These are phyloP conservation scores for Cladophialophora psammophila DNA, from an alignment of 2,329 filamentous ascomycete species.

Conservation along the genomic window DNA sequence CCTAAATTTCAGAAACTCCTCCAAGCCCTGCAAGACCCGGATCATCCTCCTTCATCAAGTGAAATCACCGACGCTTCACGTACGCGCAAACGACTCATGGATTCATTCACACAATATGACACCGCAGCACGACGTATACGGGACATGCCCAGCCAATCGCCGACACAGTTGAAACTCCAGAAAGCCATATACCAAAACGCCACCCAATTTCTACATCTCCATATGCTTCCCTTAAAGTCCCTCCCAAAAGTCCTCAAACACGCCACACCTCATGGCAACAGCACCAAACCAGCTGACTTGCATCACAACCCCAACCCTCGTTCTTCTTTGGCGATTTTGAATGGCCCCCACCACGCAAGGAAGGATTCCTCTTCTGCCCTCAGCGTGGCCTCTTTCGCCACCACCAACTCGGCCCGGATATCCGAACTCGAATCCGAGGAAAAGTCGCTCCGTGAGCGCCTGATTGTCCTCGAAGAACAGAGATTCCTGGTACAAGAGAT, in stretches of 20 bases:
- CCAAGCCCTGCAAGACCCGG: constrained; percentile 73
- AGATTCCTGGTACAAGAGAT: constrained; percentile 87
- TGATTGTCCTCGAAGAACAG: constrained; percentile 90
- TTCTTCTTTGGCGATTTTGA: constrained; percentile 65
- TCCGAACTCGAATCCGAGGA: constrained; percentile 81
- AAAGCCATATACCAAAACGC: constrained; percentile 83
- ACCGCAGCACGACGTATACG: constrained; percentile 80
- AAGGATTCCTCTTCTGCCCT: constrained; percentile 60
- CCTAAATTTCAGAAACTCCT: constrained; percentile 85
- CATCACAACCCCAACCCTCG: constrained; percentile 40
- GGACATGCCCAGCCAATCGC: constrained; percentile 75
- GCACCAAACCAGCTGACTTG: constrained; percentile 12
- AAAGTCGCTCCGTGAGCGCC: constrained; percentile 76
- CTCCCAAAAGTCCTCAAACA: constrained; percentile 73
- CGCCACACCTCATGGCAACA: constrained; percentile 60
- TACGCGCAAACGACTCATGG: constrained; percentile 86
- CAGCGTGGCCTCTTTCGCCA: constrained; percentile 57
- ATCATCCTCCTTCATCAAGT: constrained; percentile 67
- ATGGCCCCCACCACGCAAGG: constrained; percentile 56
- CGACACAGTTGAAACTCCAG: constrained; percentile 77
- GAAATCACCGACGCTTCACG: constrained; percentile 87
- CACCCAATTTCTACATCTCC: constrained; percentile 81
- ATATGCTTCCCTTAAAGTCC: constrained; percentile 87
- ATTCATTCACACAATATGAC: constrained; percentile 89
- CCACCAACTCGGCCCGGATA: constrained; percentile 49